phyloP scores from a whole-genome alignment of 2,329 filamentous ascomycete genomes.

The Xylogone sp. region DNA sequence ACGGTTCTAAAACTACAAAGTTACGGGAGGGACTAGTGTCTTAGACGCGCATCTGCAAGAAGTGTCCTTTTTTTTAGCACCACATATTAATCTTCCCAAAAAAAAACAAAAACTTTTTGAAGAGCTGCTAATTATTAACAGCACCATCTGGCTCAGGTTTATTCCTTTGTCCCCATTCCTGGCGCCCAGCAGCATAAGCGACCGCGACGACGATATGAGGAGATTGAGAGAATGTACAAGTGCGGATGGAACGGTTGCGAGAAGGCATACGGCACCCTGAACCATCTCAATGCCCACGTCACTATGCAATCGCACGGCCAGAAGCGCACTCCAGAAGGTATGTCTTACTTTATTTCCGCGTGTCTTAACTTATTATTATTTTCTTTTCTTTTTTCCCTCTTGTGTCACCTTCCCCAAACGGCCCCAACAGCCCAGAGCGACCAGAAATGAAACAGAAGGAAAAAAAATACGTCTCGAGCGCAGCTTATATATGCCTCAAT shows the following conservation, averaged over 20 bases:
- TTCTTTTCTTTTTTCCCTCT: constrained; percentile 3
- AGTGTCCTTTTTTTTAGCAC: constrained; percentile 4
- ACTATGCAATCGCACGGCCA: constrained; percentile 97
- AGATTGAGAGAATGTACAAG: constrained; percentile 99
- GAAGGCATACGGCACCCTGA: constrained; percentile 96
- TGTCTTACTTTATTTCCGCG: constrained; percentile 36
- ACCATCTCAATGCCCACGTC: constrained; percentile 96
- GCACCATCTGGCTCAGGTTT: constrained; percentile 70
- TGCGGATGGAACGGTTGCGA: constrained; percentile 98
- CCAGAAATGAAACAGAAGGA: no score
- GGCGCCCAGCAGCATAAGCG: constrained; percentile 97
- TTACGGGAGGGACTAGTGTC: no score
- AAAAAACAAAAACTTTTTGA: no score
- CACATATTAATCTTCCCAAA: no score
- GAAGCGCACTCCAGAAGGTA: constrained; percentile 97
- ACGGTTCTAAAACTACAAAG: no score
- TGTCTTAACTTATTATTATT: no score
- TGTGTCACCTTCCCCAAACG: not conserved
- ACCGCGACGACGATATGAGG: constrained; percentile 88
- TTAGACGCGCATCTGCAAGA: no score
- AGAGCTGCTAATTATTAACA: constrained; percentile 21
- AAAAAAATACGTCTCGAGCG: no score
- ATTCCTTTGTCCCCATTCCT: constrained; percentile 96
- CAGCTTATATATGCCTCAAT: no score
- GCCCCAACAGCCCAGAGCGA: no score